These are phyloP conservation scores for Rhodotorula glutinis DNA, from an alignment of 1,284 basidiomycete species.

Conservation along the genomic window DNA sequence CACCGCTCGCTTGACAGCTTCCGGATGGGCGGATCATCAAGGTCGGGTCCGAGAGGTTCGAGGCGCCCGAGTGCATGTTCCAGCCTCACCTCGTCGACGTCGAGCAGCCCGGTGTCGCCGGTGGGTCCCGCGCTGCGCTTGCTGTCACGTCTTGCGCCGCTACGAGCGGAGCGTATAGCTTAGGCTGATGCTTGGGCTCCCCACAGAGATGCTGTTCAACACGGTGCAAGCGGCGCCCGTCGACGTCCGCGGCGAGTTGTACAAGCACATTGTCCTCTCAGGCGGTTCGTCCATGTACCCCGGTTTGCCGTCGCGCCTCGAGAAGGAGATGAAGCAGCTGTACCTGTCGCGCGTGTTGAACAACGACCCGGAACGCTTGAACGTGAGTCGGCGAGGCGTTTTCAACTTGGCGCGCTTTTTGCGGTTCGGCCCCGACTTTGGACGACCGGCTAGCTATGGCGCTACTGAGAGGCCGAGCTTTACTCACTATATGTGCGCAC, in stretches of 20 bases:
- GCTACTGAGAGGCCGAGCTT: too few species aligned
- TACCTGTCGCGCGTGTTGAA: constrained; percentile 85
- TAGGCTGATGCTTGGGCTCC: too few species aligned
- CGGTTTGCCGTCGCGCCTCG: constrained; percentile 88
- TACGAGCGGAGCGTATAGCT: too few species aligned
- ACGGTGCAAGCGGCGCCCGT: constrained; percentile 91
- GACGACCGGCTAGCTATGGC: too few species aligned
- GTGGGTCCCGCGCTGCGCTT: constrained; percentile 49
- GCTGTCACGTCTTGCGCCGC: constrained; percentile 5
- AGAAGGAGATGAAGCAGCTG: constrained; percentile 99
- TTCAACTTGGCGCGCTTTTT: too few species aligned
- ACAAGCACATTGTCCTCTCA: constrained; percentile 97
- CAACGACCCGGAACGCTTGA: constrained; percentile 79
- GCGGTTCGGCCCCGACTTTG: too few species aligned
- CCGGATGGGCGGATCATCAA: constrained; percentile 96
- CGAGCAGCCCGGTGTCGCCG: constrained; percentile 94
- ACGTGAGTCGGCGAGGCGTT: constrained; percentile 54
- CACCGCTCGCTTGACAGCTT: constrained; percentile 56
- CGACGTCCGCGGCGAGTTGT: constrained; percentile 84
- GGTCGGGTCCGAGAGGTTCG: constrained; percentile 97
- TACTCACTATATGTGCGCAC: background rate
- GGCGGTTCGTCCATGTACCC: constrained; percentile 99
- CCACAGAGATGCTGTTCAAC: constrained; percentile 86
- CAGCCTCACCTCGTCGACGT: constrained; percentile 97
- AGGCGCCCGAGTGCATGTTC: constrained; percentile 99